Base-by-base conservation (phyloP, 257 asterid species). In the Solanum paucissectum region DNA sequence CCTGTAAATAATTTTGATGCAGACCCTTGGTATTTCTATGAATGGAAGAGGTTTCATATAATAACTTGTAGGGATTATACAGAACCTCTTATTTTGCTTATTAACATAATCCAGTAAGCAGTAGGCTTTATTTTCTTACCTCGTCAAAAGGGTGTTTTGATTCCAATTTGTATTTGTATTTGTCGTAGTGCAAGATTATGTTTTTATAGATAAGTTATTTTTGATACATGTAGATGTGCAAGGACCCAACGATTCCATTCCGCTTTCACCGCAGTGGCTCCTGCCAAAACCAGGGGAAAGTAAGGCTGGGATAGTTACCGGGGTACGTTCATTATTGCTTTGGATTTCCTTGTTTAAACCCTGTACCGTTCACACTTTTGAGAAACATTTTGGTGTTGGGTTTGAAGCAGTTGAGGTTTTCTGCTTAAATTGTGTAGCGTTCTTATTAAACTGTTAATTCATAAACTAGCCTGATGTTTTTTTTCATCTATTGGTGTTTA, bases 241-340 rank as follows among this genome's bases (percentile, higher is more conserved):
- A 89, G 98, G 92, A 92, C 87, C 94, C 21, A 94, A 94, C 91
- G 90, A 87, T 91, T 84, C 96, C 88, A 93, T 97, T 85, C 98
- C 99, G 62, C 99, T 97, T 73, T 95, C 98, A 86, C 99, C 99
- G 9, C 99, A 97, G 92, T 97, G 99, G 99, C 98, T 95, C 87
- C 94, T 92, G 73, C 93, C 98, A 68, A 97, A 96, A 89, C 88
- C 93, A 18, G 99, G 96, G 92, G 99, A 97, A 89, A 92, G 72
- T 74, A 97, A 94, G 92, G 87, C 94, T 91, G 98, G 93, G 87
- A 87, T 87, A 16, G 90, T 87, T 83, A 52, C 92, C 82, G 98
- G 91, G 97, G 99, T 97, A 91, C 73, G 98, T 90, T 76, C 25
- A 85, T 33, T 79, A 85, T 79, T 66, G 46, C 87, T 87, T 87